phyloP scores from a whole-genome alignment of 208 protist species.

The Leishmania tropica region DNA sequence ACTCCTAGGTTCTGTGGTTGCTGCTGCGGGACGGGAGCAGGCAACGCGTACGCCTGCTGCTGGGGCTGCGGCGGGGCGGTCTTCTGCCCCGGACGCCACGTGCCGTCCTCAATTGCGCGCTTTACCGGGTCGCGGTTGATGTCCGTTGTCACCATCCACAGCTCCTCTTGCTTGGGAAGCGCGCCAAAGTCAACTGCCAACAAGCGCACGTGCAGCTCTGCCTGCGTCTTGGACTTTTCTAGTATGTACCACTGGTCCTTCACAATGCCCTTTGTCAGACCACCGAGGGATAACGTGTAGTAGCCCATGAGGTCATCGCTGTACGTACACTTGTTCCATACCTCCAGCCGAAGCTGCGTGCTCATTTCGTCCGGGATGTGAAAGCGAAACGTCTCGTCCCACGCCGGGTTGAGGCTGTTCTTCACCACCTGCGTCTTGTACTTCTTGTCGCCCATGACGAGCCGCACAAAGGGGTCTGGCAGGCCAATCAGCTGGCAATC shows the following conservation, averaged over 20 bases:
- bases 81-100: slow-evolving; percentile 42
- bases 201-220: slow-evolving; percentile 69
- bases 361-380: slow-evolving; percentile 59
- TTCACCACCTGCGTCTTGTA: slow-evolving; percentile 76
- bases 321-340: slow-evolving; percentile 66
- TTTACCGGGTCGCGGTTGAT: slow-evolving; percentile 54
- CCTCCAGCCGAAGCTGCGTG: slow-evolving; percentile 57
- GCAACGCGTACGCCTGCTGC: background rate
- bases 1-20: background rate
- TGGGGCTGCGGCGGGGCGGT: slow-evolving; percentile 27
- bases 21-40: background rate
- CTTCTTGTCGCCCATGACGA: slow-evolving; percentile 48
- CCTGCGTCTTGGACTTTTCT: slow-evolving; percentile 47
- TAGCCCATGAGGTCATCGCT: slow-evolving; percentile 67
- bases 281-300: slow-evolving; percentile 55
- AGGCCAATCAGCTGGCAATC: slow-evolving; percentile 45
- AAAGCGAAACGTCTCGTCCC: slow-evolving; percentile 78
- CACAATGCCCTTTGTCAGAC: slow-evolving; percentile 63
- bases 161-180: slow-evolving; percentile 32
- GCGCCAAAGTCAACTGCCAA: slow-evolving; percentile 75
- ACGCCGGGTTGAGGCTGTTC: slow-evolving; percentile 55
- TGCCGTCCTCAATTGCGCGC: slow-evolving; percentile 47
- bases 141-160: slow-evolving; percentile 70
- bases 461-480: slow-evolving; percentile 66
- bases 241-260: slow-evolving; percentile 73